Evolutionary conservation across 1,284 basidiomycete species (phyloP).

Genomic region (Ceratobasidium sp.): DNA sequence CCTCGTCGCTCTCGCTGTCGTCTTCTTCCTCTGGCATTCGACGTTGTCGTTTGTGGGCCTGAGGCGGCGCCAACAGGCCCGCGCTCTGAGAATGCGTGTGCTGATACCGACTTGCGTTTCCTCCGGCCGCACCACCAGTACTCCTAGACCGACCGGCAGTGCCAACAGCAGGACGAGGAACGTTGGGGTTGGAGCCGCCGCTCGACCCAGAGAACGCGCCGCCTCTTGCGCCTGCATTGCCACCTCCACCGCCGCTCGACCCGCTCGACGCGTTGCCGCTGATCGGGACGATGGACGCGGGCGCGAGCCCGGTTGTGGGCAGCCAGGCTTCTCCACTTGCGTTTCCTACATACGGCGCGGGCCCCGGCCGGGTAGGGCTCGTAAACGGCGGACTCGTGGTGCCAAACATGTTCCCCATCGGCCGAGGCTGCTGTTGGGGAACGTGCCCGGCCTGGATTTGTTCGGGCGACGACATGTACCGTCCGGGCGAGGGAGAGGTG

Average conservation of each 20-base stretch:
- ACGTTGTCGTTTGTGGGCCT: neutral
- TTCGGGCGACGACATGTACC: conserved; percentile 29
- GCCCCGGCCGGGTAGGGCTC: neutral
- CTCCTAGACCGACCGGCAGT: neutral
- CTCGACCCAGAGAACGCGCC: neutral
- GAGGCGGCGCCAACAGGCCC: conserved; percentile 9
- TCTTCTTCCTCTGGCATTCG: conserved; percentile 11
- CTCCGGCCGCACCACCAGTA: neutral
- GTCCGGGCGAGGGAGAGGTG: conserved; percentile 11
- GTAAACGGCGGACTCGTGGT: neutral
- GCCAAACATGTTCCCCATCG: neutral
- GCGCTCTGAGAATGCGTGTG: conserved; percentile 22
- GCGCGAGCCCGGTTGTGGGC: neutral
- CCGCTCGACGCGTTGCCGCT: neutral
- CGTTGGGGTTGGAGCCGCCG: no score
- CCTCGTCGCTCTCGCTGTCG: conserved; percentile 11
- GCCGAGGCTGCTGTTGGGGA: conserved; percentile 15
- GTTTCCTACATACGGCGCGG: neutral
- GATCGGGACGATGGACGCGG: neutral
- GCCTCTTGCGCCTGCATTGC: neutral
- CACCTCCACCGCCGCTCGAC: conserved; percentile 9
- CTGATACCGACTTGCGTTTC: conserved; percentile 1
- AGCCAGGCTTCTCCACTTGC: conserved; percentile 11
- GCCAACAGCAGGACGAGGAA: no score
- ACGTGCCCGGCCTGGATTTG: conserved; percentile 1